A percentile compares a stretch with the other conserved stretches of the same genome.
phyloP scores from a whole-genome alignment of 768 basidiomycete species.

The Leucocoprinus leucothites region DNA sequence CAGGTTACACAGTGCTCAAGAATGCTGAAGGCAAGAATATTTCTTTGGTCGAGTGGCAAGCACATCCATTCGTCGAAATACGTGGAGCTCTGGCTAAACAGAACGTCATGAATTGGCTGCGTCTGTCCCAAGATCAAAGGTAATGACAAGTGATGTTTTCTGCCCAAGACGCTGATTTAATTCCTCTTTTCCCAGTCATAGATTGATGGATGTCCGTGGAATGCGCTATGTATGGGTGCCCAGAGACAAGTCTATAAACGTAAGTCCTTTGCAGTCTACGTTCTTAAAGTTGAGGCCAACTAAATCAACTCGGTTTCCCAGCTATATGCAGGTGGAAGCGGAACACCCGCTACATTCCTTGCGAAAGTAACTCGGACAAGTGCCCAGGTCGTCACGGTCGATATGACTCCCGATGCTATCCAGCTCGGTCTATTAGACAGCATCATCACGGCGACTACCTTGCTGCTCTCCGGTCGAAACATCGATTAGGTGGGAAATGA shows the following conservation, averaged over 20 bases:
- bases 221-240: conserved; percentile 56
- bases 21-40: conserved; percentile 42
- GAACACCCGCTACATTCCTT: conserved; percentile 32
- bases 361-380: conserved; percentile 39
- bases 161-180: conserved; percentile 1
- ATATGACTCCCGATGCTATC: conserved; percentile 54
- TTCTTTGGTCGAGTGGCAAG: conserved; percentile 59
- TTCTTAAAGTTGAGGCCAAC: background rate
- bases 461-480: conserved; percentile 60
- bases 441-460: conserved; percentile 45
- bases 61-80: conserved; percentile 48
- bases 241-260: conserved; percentile 48
- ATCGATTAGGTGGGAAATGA: conserved; percentile 38
- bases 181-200: conserved; percentile 27
- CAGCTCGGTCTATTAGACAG: conserved; percentile 52
- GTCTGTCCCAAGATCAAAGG: conserved; percentile 45
- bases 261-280: conserved; percentile 25
- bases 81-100: conserved; percentile 49
- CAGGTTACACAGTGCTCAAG: conserved; percentile 53
- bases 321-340: conserved; percentile 43
- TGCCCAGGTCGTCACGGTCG: conserved; percentile 44
- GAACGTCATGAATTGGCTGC: conserved; percentile 50
- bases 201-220: conserved; percentile 51
- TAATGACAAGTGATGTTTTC: conserved; percentile 14
- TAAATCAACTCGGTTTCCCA: conserved; percentile 20